Percentiles rank a stretch among this genome's conserved stretches.
Evolutionary conservation across 2,329 filamentous ascomycete genomes (phyloP).

Genomic region (Monilinia fructicola): DNA sequence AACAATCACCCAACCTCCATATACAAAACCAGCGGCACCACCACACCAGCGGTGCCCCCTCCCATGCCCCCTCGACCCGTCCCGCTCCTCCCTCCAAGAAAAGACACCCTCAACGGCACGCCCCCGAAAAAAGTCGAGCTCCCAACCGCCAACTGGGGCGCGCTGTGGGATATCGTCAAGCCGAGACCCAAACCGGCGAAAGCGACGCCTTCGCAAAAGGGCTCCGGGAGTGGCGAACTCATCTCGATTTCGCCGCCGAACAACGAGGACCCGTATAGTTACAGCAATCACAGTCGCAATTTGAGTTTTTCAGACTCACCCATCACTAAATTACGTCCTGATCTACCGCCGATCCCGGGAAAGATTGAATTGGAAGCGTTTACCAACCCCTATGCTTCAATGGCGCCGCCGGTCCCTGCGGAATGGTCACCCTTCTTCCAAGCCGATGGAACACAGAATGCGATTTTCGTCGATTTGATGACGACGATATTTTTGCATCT

Average conservation of each 20-base stretch:
- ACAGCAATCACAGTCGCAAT: not conserved
- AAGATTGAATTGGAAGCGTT: constrained; percentile 12
- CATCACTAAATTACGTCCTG: not conserved
- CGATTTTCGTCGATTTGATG: constrained; percentile 34
- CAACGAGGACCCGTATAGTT: not conserved
- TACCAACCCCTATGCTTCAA: constrained; percentile 10
- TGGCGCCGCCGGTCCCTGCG: constrained; percentile 21
- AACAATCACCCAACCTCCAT: constrained; percentile 26
- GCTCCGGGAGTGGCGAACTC: not conserved
- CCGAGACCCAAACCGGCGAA: constrained; percentile 29
- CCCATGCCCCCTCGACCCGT: constrained; percentile 26
- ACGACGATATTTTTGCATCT: constrained; percentile 34
- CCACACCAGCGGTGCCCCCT: constrained; percentile 25
- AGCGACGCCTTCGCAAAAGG: not conserved
- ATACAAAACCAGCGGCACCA: constrained; percentile 27
- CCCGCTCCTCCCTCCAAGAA: constrained; percentile 26
- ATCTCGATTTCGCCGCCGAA: not conserved
- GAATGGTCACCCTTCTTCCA: constrained; percentile 34
- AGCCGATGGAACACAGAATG: constrained; percentile 26
- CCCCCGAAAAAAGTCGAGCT: constrained; percentile 24
- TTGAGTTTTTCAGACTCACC: not conserved
- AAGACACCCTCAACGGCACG: constrained; percentile 15
- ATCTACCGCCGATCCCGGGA: not conserved
- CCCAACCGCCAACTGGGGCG: constrained; percentile 35
- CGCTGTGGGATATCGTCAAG: constrained; percentile 35